Conservation (phyloP, 148 eudicot species). For the Beta vulgaris region DNA sequence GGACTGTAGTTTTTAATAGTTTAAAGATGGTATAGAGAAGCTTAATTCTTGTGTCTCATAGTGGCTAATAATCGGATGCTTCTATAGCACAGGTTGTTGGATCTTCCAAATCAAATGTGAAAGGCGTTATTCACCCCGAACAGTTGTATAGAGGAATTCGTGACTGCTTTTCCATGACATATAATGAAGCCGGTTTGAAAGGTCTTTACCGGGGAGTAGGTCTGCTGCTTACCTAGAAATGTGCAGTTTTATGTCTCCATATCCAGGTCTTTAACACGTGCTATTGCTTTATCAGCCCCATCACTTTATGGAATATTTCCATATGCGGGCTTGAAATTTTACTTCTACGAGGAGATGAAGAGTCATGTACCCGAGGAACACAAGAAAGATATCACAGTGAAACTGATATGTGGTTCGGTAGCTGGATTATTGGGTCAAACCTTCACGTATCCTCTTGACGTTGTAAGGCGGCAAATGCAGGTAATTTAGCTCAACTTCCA, state of each 20-base stretch:
- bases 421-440: slow-evolving; percentile 95
- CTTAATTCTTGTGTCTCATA: slow-evolving; percentile 3
- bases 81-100: slow-evolving; percentile 67
- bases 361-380: slow-evolving; percentile 65
- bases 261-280: slow-evolving; percentile 11
- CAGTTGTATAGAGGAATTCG: slow-evolving; percentile 72
- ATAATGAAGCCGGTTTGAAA: slow-evolving; percentile 71
- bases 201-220: slow-evolving; percentile 96
- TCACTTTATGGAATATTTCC: slow-evolving; percentile 95
- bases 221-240: slow-evolving; percentile 37
- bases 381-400: slow-evolving; percentile 68
- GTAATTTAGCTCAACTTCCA: slow-evolving; percentile 29
- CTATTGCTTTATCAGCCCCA: slow-evolving; percentile 57
- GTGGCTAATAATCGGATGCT: slow-evolving; percentile 17
- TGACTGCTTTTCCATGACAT: slow-evolving; percentile 78
- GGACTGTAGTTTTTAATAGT: too few relatives aligned
- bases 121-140: slow-evolving; percentile 49
- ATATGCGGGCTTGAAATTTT: slow-evolving; percentile 89
- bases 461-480: slow-evolving; percentile 98
- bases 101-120: slow-evolving; percentile 45
- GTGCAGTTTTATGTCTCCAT: not conserved
- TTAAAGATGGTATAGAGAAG: not conserved
- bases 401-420: slow-evolving; percentile 81
- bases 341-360: slow-evolving; percentile 94
- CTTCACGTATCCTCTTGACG: slow-evolving; percentile 93